Percentiles rank a stretch among this genome's conserved stretches.
phyloP scores from a whole-genome alignment of 345 rosid genomes.

The Lagerstroemia speciosa region DNA sequence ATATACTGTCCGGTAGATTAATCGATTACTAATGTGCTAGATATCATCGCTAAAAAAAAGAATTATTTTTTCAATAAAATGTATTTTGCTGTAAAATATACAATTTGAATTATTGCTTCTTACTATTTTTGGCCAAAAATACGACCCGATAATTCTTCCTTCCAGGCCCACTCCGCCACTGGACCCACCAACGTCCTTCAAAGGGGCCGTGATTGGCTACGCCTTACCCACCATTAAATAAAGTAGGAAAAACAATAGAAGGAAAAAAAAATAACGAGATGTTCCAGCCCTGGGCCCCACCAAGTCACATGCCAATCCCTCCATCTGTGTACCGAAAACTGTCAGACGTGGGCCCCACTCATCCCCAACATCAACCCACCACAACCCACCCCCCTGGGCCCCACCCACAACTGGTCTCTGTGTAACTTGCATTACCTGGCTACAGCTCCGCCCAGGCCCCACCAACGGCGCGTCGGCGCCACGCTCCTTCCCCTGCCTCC shows the following conservation, averaged over 20 bases:
- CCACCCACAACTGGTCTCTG: neutral
- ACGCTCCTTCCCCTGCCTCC: neutral
- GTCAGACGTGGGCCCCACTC: neutral
- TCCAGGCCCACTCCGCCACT: too few species aligned
- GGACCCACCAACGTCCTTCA: too few species aligned
- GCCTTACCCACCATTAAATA: neutral
- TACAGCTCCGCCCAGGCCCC: constrained; percentile 3
- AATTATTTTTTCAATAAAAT: too few species aligned
- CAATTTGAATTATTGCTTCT: neutral
- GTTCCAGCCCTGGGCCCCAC: neutral
- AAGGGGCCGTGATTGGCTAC: neutral
- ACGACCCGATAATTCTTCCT: neutral
- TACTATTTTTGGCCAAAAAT: too few species aligned
- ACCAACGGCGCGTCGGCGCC: constrained; percentile 11
- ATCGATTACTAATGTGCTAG: too few species aligned
- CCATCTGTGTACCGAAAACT: neutral
- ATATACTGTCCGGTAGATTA: too few species aligned
- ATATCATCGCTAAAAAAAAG: too few species aligned
- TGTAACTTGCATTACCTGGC: constrained; percentile 8
- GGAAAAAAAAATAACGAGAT: too few species aligned
- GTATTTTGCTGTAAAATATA: neutral
- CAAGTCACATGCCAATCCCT: neutral
- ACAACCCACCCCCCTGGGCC: too few species aligned
- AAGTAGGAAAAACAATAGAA: too few species aligned
- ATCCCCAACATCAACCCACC: neutral